A percentile compares a stretch with the other conserved stretches of the same genome.
These are phyloP conservation scores for Huntiella abstrusa DNA, from an alignment of 2,329 filamentous ascomycete genomes.

Conservation along the genomic window DNA sequence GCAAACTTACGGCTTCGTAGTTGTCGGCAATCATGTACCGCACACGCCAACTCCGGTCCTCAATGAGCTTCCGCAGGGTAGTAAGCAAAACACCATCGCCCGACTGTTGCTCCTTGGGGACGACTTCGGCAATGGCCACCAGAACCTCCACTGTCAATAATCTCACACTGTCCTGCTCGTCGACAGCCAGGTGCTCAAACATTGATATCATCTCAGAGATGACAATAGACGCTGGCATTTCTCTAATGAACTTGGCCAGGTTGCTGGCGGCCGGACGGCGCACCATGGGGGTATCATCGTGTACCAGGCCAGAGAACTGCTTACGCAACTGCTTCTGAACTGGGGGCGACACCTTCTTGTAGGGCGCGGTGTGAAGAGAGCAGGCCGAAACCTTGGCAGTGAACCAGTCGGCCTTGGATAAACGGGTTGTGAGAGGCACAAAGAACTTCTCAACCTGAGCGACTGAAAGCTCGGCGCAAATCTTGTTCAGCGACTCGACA, in stretches of 20 bases:
- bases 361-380: constrained; percentile 83
- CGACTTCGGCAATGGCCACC: constrained; percentile 88
- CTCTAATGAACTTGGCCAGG: constrained; percentile 91
- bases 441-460: constrained; percentile 95
- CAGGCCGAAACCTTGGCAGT: constrained; percentile 98
- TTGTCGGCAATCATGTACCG: constrained; percentile 98
- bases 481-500: constrained; percentile 98
- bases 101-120: constrained; percentile 93
- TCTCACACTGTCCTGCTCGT: constrained; percentile 95
- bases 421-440: constrained; percentile 82
- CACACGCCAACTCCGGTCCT: constrained; percentile 98
- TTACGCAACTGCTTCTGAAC: constrained; percentile 81
- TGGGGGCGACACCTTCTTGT: constrained; percentile 73
- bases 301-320: constrained; percentile 81
- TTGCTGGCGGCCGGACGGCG: constrained; percentile 92
- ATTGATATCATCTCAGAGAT: constrained; percentile 98
- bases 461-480: constrained; percentile 78
- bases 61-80: constrained; percentile 79
- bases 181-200: constrained; percentile 88
- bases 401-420: constrained; percentile 99
- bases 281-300: constrained; percentile 98
- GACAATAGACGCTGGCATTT: constrained; percentile 79
- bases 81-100: constrained; percentile 88
- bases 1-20: constrained; percentile 65
- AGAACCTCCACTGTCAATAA: constrained; percentile 91